These are phyloP conservation scores for Auricularia sp. DNA, from an alignment of 768 basidiomycete genomes.

Conservation along the genomic window DNA sequence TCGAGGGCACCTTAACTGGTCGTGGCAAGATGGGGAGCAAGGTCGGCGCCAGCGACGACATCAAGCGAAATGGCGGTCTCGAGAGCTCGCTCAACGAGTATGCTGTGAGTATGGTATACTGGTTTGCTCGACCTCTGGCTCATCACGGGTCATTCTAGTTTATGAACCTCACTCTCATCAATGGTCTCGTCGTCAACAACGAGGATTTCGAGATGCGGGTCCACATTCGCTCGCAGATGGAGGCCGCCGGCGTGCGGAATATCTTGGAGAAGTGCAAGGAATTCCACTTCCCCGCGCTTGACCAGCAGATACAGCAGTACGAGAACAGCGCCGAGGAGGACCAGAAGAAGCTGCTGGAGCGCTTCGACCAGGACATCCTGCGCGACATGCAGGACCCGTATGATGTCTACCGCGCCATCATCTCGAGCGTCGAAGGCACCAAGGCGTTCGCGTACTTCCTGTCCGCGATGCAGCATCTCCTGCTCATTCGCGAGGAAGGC, in stretches of 20 bases:
- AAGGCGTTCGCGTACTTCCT: constrained; percentile 78
- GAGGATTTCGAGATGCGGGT: constrained; percentile 79
- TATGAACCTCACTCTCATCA: constrained; percentile 64
- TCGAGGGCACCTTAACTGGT: constrained; percentile 67
- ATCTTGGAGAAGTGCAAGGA: constrained; percentile 61
- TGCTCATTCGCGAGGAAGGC: constrained; percentile 84
- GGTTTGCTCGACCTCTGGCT: background rate
- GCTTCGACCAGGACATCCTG: constrained; percentile 66
- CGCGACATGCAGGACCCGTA: constrained; percentile 69
- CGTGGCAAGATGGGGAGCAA: constrained; percentile 91
- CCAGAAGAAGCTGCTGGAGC: constrained; percentile 59
- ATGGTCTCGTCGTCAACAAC: constrained; percentile 49
- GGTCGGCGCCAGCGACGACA: constrained; percentile 91
- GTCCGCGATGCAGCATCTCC: constrained; percentile 88
- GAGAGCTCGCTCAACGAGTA: constrained; percentile 75
- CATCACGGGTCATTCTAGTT: constrained; percentile 30
- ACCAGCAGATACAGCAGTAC: constrained; percentile 55
- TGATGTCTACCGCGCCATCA: constrained; percentile 80
- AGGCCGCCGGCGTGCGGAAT: constrained; percentile 67
- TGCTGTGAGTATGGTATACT: constrained; percentile 45
- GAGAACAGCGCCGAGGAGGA: constrained; percentile 61
- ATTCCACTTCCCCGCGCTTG: constrained; percentile 55
- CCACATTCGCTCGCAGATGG: constrained; percentile 84
- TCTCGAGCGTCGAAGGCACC: constrained; percentile 64
- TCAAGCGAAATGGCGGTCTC: constrained; percentile 54